A percentile compares a stretch with the other conserved stretches of the same genome.
phyloP scores from a whole-genome alignment of 2,329 filamentous ascomycete species.

The Podosphaera aphanis region DNA sequence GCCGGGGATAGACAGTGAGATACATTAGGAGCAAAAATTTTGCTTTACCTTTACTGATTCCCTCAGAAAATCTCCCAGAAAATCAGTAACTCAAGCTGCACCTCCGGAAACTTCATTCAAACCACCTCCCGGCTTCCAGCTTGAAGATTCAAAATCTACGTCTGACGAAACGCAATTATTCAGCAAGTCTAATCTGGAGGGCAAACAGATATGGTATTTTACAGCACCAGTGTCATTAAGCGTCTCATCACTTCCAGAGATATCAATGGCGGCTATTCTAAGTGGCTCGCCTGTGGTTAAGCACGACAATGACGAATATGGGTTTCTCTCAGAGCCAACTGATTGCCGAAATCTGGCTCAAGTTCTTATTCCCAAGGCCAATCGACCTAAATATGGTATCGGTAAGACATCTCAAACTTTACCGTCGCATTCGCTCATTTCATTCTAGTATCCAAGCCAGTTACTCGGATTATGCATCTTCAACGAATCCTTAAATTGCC shows the following conservation, averaged over 20 bases:
- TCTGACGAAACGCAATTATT: conserved; percentile 24
- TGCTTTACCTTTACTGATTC: background rate
- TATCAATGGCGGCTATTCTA: conserved; percentile 35
- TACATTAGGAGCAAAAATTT: background rate
- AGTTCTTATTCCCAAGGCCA: conserved; percentile 34
- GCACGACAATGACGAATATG: conserved; percentile 40
- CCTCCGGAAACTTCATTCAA: conserved; percentile 6
- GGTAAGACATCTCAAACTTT: conserved; percentile 20
- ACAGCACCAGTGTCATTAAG: conserved; percentile 46
- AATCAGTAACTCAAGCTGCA: background rate
- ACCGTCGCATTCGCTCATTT: background rate
- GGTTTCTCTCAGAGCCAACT: conserved; percentile 28
- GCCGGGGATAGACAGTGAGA: background rate
- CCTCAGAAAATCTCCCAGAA: background rate
- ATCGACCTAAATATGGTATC: conserved; percentile 28
- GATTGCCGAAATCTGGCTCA: conserved; percentile 29
- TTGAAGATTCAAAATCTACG: conserved; percentile 4
- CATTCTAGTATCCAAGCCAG: conserved; percentile 11
- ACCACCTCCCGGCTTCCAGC: conserved; percentile 12
- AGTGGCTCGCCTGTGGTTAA: conserved; percentile 31
- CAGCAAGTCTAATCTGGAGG: conserved; percentile 32
- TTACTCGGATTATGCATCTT: conserved; percentile 40
- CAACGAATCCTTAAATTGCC: conserved; percentile 34
- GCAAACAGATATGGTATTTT: conserved; percentile 65
- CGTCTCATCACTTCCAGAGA: conserved; percentile 40